Base-by-base conservation (phyloP, 1,284 basidiomycete species). In the Singerocomus inundabilis region DNA sequence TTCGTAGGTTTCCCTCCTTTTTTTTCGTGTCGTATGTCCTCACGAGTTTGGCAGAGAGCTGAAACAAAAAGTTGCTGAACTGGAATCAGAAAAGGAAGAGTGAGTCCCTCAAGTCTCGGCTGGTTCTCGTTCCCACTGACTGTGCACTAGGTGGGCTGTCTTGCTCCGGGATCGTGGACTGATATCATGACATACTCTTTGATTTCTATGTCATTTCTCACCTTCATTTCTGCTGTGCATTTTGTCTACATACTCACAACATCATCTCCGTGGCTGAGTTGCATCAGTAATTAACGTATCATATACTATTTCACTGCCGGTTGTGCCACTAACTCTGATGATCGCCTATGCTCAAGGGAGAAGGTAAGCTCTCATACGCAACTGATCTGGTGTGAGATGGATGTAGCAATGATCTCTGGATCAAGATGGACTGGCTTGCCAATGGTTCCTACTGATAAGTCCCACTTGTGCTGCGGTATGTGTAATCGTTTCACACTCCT, bases 61-160 rank as follows among this genome's bases (percentile, higher is more conserved):
- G 40, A 89, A 84, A 64, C 78, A 82, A 50, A 81, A 80, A 55
- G 64, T 93, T 47, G 79, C 82, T 44, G 88, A 91, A 66, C 67
- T 80, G 33, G 86, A 91, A 64, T 68, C 83, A 56, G 84, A 91
- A 67, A 79, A 82, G 54, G 87, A 90, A 66, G 86, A 91, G 88
- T 93, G 66, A 66, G 88, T 78, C 12, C 24, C 28, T 52, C 51
- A 21, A 25, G 57, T 26, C 31, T 18, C 45, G 47, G 32, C 35
- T 33, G 16, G 11, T 41, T 40, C 50, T 54, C 18, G 33, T 38
- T 21, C 21, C 21, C 21, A 21, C 54, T 58, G 36, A 68, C 51
- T 16, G 40, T 49, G 52, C 33, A 16, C 24, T 55, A 90, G 88
- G 61, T 88, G 84, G 82, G 78, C 75, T 45, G 72, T 74, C 46